Evolutionary conservation across 352 stramenopile species (phyloP).

Genomic region (Pythium coloratum): DNA sequence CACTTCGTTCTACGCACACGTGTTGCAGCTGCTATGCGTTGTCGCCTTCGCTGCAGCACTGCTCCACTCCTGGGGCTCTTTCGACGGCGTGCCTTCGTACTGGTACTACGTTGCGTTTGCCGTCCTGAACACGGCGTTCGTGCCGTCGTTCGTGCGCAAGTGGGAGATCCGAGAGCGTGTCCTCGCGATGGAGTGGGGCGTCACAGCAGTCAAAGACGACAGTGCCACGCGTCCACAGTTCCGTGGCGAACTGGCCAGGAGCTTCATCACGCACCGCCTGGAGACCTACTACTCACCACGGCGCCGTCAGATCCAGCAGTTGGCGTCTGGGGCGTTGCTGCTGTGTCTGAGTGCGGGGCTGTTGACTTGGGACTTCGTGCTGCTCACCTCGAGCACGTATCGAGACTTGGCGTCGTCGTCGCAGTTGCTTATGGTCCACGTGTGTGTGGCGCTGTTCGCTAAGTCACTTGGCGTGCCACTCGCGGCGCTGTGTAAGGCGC

Average conservation of each 20-base stretch:
- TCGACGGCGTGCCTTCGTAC: not conserved
- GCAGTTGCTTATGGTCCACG: conserved; percentile 28
- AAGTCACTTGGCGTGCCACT: conserved; percentile 36
- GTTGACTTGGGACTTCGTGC: conserved; percentile 30
- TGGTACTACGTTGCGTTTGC: conserved; percentile 39
- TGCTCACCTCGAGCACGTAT: conserved; percentile 43
- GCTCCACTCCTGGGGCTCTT: conserved; percentile 28
- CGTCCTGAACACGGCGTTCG: conserved; percentile 47
- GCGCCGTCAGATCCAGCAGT: conserved; percentile 31
- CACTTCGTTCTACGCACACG: conserved; percentile 51
- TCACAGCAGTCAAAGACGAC: conserved; percentile 29
- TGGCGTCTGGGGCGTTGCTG: conserved; percentile 28
- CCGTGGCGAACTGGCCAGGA: conserved; percentile 47
- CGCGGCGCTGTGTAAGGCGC: conserved; percentile 23
- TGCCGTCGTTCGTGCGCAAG: conserved; percentile 57
- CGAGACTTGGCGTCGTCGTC: conserved; percentile 19
- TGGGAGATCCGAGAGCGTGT: conserved; percentile 49
- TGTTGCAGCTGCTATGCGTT: conserved; percentile 41
- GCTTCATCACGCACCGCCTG: conserved; percentile 51
- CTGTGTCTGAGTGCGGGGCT: conserved; percentile 29
- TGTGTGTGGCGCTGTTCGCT: conserved; percentile 43
- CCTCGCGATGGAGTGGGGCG: conserved; percentile 54
- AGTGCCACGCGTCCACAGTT: conserved; percentile 51
- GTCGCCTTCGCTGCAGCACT: conserved; percentile 25
- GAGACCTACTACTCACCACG: conserved; percentile 46